A percentile compares a stretch with the other conserved stretches of the same genome.
These are phyloP conservation scores for Lolium multiflorum DNA, from an alignment of 176 grass and related monocot genomes.

Conservation along the genomic window DNA sequence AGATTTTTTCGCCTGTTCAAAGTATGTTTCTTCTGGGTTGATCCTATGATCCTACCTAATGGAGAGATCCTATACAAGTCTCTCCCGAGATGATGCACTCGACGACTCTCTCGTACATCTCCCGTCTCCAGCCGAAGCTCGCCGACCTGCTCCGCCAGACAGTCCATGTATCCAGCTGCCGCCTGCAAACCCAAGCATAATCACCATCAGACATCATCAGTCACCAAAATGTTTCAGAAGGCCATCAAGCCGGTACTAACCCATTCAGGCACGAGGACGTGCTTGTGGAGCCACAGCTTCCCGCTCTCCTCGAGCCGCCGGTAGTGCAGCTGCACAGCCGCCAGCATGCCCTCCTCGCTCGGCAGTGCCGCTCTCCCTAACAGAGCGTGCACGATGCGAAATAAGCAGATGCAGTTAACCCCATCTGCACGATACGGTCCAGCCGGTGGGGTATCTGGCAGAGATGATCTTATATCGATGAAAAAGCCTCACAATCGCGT, in stretches of 20 bases:
- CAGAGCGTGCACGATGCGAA: no score
- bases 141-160: conserved; percentile 49
- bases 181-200: neutral
- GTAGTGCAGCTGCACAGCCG: conserved; percentile 41
- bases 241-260: neutral
- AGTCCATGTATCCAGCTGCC: conserved; percentile 60
- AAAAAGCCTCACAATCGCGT: no score
- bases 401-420: no score
- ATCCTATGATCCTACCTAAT: no score
- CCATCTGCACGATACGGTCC: no score
- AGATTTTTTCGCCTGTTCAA: no score
- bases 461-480: no score
- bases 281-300: conserved; percentile 52
- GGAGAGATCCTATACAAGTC: no score
- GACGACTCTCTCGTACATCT: conserved; percentile 36
- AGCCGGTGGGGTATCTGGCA: no score
- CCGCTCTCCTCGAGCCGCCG: conserved; percentile 45
- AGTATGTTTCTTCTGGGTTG: no score
- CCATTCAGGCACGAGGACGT: conserved; percentile 40
- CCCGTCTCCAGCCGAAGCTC: conserved; percentile 34
- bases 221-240: neutral
- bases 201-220: neutral
- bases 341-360: conserved; percentile 47
- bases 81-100: no score
- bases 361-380: conserved; percentile 46